Evolutionary conservation across 306 rosid species (phyloP).

Genomic region (Echinosophora koreensis): DNA sequence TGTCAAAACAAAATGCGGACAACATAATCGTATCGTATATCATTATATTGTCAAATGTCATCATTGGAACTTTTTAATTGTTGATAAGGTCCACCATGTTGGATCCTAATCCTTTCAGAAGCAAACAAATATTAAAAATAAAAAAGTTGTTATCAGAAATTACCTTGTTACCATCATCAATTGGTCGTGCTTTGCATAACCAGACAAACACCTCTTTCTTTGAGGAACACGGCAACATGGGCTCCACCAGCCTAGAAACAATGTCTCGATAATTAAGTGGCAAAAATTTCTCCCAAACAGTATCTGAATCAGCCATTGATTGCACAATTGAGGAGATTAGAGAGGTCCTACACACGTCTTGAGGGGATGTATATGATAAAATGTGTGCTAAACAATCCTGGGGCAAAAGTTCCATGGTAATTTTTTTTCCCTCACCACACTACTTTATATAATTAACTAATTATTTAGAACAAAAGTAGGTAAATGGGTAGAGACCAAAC

Average conservation of each 20-base stretch:
- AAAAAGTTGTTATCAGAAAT: not conserved
- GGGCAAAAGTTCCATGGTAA: conserved; percentile 52
- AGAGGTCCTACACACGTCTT: conserved; percentile 54
- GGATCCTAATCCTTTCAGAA: not conserved
- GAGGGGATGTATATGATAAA: conserved; percentile 62
- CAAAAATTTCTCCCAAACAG: conserved; percentile 60
- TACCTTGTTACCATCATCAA: conserved; percentile 63
- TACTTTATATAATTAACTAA: not conserved
- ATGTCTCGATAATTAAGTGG: conserved; percentile 52
- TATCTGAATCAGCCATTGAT: conserved; percentile 56
- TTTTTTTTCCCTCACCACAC: not conserved
- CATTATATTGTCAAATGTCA: not conserved
- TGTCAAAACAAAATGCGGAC: not conserved
- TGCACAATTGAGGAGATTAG: conserved; percentile 45
- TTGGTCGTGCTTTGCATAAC: conserved; percentile 60
- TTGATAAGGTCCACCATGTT: not conserved
- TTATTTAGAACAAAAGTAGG: not conserved
- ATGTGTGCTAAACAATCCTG: conserved; percentile 66
- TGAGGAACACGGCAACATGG: conserved; percentile 50
- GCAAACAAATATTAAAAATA: not conserved
- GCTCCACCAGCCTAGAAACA: conserved; percentile 56
- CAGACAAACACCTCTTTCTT: conserved; percentile 57
- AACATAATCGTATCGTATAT: not conserved
- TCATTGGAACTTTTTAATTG: not conserved
- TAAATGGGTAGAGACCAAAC: not conserved